Evolutionary conservation across 352 stramenopile species (phyloP), one percentile per base, ranked within the genome.

Genomic region (Phytophthora aleatoria): DNA sequence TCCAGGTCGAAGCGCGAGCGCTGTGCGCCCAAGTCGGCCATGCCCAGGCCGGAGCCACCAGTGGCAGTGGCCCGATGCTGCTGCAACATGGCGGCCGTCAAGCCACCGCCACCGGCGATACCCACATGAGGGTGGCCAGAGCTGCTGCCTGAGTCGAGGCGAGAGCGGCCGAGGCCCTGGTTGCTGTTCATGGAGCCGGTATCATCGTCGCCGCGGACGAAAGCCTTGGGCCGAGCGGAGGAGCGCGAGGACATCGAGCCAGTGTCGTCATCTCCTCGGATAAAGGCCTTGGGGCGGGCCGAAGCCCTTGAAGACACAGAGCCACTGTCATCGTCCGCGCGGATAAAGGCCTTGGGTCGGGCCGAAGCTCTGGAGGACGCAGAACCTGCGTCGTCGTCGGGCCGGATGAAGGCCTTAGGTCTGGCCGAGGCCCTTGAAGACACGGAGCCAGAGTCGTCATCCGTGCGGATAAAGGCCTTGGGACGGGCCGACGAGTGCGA

Each of bases 81-180:
- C 43, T 76, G 68, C 36, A 81, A 49, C 65, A 81, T 81, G 12
- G 73, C 73, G 4, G 73, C 55, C 35, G 73, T 81, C 49, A 81
- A 48, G 4, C 69, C 69, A 31, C 71, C 69, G 20, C 71, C 66
- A 8, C 71, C 71, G 8, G 69, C 71, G 33, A 78, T 75, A 35
- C 71, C 66, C 12, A 72, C 57, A 12, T 74, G 70, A 2, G 70
- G 58, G n/a, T 55, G 66, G n/a, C 61, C 44, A 10, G 58, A 64
- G n/a, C 28, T 53, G 42, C 58, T 64, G 33, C 62, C 65, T 13
- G 61, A 72, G 33, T 74, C 70, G 2, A 70, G 39, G 28, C 53
- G 28, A 1, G 60, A 27, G 26, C 69, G 59, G 8, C 55, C 58
- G 20, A 66, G 12, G 1, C 65, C 64, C 39, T 63, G 60, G 30